These are phyloP conservation scores for Colletotrichum orbiculare DNA, from an alignment of 2,329 filamentous ascomycete genomes.

Conservation along the genomic window DNA sequence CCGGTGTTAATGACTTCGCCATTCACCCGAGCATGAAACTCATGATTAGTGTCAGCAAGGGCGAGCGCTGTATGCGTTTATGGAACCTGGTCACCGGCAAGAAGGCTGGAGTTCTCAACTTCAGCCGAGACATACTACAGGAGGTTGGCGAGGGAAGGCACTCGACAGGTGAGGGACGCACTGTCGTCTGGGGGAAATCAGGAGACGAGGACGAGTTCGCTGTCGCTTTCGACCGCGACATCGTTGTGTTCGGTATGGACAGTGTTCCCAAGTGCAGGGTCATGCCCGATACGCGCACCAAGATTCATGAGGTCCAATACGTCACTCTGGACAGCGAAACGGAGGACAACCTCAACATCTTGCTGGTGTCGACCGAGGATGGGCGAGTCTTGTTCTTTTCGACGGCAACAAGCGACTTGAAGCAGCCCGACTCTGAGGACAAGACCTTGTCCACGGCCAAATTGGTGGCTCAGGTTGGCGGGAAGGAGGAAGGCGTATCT, in stretches of 20 bases:
- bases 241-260: constrained; percentile 88
- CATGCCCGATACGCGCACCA: constrained; percentile 74
- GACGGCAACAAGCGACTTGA: constrained; percentile 65
- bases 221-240: constrained; percentile 87
- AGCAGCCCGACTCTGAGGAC: constrained; percentile 43
- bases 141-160: constrained; percentile 82
- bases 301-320: constrained; percentile 86
- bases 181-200: constrained; percentile 81
- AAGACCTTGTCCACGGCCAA: constrained; percentile 66
- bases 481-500: constrained; percentile 72
- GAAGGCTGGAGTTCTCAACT: constrained; percentile 93
- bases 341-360: constrained; percentile 65
- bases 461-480: constrained; percentile 82
- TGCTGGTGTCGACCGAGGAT: constrained; percentile 90
- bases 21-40: constrained; percentile 97
- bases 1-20: constrained; percentile 94
- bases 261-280: constrained; percentile 83
- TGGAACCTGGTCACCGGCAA: constrained; percentile 98
- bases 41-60: constrained; percentile 91
- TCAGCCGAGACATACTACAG: constrained; percentile 76
- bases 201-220: constrained; percentile 85
- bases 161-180: constrained; percentile 83
- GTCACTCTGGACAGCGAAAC: constrained; percentile 62
- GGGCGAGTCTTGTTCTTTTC: constrained; percentile 87
- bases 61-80: constrained; percentile 89